Evolutionary conservation across 2,329 filamentous ascomycete species (phyloP).

Genomic region (Raffaelea albimanens): DNA sequence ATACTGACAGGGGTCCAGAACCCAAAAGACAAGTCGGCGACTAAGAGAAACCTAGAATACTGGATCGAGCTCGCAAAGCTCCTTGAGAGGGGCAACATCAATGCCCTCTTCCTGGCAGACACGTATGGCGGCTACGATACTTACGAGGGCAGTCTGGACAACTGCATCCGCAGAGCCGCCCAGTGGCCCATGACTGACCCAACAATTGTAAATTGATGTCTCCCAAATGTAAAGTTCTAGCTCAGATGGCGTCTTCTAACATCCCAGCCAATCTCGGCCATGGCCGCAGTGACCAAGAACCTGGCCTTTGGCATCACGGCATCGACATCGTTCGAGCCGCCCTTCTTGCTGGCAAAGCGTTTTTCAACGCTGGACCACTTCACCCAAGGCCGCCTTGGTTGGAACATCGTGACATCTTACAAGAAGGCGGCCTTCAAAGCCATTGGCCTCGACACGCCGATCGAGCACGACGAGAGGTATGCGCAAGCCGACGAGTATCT

Average conservation of each 20-base stretch:
- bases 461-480: constrained; percentile 15
- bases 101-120: neutral
- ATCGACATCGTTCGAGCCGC: constrained; percentile 8
- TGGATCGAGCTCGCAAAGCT: neutral
- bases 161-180: constrained; percentile 50
- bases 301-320: constrained; percentile 12
- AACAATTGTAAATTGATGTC: constrained; percentile 32
- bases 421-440: constrained; percentile 6
- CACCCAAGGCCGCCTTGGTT: constrained; percentile 11
- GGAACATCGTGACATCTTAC: constrained; percentile 17
- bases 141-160: constrained; percentile 43
- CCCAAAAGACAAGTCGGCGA: neutral
- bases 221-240: neutral
- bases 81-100: neutral
- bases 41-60: neutral
- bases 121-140: constrained; percentile 4
- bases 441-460: neutral
- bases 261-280: constrained; percentile 11
- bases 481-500: constrained; percentile 15
- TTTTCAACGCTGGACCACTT: constrained; percentile 13
- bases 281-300: constrained; percentile 13
- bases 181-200: constrained; percentile 60
- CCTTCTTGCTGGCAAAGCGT: constrained; percentile 10
- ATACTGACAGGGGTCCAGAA: neutral
- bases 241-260: too few species aligned